Evolutionary conservation across 2,329 filamentous ascomycete genomes (phyloP).

Genomic region (Monascus ruber): DNA sequence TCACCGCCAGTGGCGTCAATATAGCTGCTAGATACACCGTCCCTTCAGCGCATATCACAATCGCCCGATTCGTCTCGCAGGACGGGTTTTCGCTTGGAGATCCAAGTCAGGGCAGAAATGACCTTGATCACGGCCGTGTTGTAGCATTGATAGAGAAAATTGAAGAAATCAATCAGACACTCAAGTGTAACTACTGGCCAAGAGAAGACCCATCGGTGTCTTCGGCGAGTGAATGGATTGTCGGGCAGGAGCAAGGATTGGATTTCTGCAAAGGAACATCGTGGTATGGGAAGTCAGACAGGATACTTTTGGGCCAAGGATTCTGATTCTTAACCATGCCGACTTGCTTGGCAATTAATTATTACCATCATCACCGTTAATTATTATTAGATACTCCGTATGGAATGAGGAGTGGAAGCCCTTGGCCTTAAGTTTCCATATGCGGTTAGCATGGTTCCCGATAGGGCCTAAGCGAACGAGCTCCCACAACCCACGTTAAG

Average conservation of each 20-base stretch:
- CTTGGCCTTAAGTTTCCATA: conserved; percentile 6
- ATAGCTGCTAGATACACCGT: conserved; percentile 75
- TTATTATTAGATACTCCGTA: neutral
- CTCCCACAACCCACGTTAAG: conserved; percentile 31
- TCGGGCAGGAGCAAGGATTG: conserved; percentile 76
- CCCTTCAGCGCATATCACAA: conserved; percentile 78
- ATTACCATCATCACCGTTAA: neutral
- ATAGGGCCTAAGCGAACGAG: conserved; percentile 36
- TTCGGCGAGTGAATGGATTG: conserved; percentile 61
- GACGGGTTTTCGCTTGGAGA: conserved; percentile 40
- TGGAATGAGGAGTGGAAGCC: too few species aligned
- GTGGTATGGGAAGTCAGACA: conserved; percentile 80
- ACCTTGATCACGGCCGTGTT: conserved; percentile 43
- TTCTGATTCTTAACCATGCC: conserved; percentile 21
- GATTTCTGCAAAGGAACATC: conserved; percentile 63
- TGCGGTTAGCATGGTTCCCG: conserved; percentile 18
- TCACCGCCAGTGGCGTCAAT: conserved; percentile 50
- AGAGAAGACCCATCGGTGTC: conserved; percentile 29
- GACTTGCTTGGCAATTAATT: neutral
- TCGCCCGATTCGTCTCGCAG: conserved; percentile 65
- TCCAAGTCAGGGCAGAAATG: conserved; percentile 26
- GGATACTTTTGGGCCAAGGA: conserved; percentile 45
- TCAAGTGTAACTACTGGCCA: conserved; percentile 61
- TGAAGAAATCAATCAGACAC: conserved; percentile 65
- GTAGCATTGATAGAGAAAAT: conserved; percentile 56